Evolutionary conservation across 2,329 filamentous ascomycete species (phyloP).

Genomic region (Rutstroemia sydowiana): DNA sequence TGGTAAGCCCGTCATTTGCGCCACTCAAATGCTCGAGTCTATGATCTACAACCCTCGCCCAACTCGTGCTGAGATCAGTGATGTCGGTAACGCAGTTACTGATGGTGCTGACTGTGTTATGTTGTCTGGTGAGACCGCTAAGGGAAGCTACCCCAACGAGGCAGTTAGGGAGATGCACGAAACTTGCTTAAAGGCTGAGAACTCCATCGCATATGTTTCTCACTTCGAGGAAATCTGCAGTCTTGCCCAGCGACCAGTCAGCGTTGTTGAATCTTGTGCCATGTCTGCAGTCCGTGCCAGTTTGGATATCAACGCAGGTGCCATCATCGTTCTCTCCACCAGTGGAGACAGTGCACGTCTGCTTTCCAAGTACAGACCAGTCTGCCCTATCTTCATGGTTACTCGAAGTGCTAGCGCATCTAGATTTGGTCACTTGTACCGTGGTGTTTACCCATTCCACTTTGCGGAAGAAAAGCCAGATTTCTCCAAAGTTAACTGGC

Average conservation of each 20-base stretch:
- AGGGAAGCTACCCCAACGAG: conserved; percentile 89
- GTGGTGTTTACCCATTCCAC: conserved; percentile 95
- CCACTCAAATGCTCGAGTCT: conserved; percentile 98
- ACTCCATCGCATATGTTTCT: conserved; percentile 93
- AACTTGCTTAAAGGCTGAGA: conserved; percentile 92
- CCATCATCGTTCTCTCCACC: conserved; percentile 92
- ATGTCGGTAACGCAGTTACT: conserved; percentile 95
- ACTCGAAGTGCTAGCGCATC: conserved; percentile 79
- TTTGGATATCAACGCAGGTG: conserved; percentile 91
- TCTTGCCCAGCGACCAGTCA: conserved; percentile 74
- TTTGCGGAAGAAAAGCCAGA: conserved; percentile 93
- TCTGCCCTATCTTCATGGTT: conserved; percentile 99
- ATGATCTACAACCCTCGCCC: conserved; percentile 99
- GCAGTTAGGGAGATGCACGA: conserved; percentile 97
- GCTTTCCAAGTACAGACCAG: conserved; percentile 95
- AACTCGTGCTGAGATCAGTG: conserved; percentile 95
- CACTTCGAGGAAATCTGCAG: conserved; percentile 93
- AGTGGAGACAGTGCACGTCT: conserved; percentile 92
- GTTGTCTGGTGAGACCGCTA: conserved; percentile 98
- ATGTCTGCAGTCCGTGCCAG: conserved; percentile 96
- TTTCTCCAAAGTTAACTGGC: conserved; percentile 89
- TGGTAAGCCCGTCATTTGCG: conserved; percentile 97
- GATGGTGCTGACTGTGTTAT: conserved; percentile 99
- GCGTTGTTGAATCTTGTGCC: conserved; percentile 85
- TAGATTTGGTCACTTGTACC: conserved; percentile 90